These are phyloP conservation scores for Bipolaris bicolor DNA, from an alignment of 2,329 filamentous ascomycete genomes.

Conservation along the genomic window DNA sequence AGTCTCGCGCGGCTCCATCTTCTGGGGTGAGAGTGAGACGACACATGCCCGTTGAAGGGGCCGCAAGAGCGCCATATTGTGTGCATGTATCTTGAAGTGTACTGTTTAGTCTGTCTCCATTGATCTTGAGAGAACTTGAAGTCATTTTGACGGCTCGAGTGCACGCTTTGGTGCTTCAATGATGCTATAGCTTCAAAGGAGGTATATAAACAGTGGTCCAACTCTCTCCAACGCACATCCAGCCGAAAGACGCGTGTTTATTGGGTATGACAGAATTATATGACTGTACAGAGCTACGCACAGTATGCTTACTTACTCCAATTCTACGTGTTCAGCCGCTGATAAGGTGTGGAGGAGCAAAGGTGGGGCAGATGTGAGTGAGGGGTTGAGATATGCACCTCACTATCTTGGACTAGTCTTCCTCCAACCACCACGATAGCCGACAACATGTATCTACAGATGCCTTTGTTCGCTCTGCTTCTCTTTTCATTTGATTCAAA, in stretches of 20 bases:
- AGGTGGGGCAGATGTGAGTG: constrained; percentile 23
- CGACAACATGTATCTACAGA: background rate
- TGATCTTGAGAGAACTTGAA: constrained; percentile 20
- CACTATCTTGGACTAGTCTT: constrained; percentile 24
- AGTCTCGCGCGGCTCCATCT: constrained; percentile 39
- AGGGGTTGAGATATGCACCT: constrained; percentile 36
- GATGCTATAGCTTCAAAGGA: background rate
- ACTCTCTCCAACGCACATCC: constrained; percentile 6
- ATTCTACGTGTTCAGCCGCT: constrained; percentile 10
- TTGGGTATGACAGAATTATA: constrained; percentile 18
- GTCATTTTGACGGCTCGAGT: constrained; percentile 8
- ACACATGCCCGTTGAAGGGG: constrained; percentile 69
- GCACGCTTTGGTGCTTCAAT: background rate
- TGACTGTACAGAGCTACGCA: constrained; percentile 18
- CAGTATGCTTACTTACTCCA: constrained; percentile 2
- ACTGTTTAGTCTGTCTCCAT: constrained; percentile 30
- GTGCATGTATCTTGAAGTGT: constrained; percentile 38
- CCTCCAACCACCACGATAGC: constrained; percentile 13
- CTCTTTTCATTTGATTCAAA: background rate
- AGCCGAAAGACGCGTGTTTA: constrained; percentile 13
- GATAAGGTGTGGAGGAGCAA: constrained; percentile 28
- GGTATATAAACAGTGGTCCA: background rate
- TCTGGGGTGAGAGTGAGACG: constrained; percentile 64
- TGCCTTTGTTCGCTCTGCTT: background rate
- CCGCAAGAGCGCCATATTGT: constrained; percentile 33